These are phyloP conservation scores for Choanephora cucurbitarum DNA, from an alignment of 371 early-diverging fungal genomes.

Conservation along the genomic window DNA sequence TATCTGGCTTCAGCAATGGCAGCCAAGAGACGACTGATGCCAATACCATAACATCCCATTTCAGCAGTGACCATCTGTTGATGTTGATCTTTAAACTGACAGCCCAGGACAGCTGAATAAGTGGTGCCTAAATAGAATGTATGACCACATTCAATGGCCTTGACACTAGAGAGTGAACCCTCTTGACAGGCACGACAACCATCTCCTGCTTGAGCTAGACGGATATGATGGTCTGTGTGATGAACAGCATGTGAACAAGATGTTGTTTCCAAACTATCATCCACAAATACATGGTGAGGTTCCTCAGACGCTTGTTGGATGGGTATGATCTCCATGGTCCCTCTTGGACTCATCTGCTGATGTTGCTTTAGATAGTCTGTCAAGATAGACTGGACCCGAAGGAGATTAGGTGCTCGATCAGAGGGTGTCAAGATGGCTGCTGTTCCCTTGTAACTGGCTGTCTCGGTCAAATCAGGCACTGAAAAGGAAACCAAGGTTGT, in stretches of 20 bases:
- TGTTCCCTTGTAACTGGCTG: conserved; percentile 6
- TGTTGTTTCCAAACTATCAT: conserved; percentile 22
- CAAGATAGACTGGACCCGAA: conserved; percentile 37
- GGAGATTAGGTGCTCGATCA: conserved; percentile 26
- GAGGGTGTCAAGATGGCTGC: conserved; percentile 29
- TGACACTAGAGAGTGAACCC: conserved; percentile 42
- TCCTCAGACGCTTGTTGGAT: background rate
- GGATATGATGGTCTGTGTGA: conserved; percentile 51
- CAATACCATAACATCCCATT: conserved; percentile 95
- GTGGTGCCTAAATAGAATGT: conserved; percentile 90
- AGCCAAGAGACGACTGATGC: conserved; percentile 78
- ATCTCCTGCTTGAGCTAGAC: conserved; percentile 64
- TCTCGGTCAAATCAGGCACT: background rate
- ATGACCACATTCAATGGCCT: conserved; percentile 90
- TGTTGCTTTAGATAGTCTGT: conserved; percentile 24
- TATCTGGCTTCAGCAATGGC: conserved; percentile 74
- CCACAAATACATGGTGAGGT: conserved; percentile 31
- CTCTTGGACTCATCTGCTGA: conserved; percentile 15
- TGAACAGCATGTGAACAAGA: background rate
- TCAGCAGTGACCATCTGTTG: conserved; percentile 54
- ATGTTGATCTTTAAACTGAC: conserved; percentile 48
- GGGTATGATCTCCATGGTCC: conserved; percentile 18
- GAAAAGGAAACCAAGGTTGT: conserved; percentile 3
- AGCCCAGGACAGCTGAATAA: conserved; percentile 74
- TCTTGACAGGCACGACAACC: conserved; percentile 61